Evolutionary conservation across 306 rosid genomes (phyloP).

Genomic region (Castanea mollissima): DNA sequence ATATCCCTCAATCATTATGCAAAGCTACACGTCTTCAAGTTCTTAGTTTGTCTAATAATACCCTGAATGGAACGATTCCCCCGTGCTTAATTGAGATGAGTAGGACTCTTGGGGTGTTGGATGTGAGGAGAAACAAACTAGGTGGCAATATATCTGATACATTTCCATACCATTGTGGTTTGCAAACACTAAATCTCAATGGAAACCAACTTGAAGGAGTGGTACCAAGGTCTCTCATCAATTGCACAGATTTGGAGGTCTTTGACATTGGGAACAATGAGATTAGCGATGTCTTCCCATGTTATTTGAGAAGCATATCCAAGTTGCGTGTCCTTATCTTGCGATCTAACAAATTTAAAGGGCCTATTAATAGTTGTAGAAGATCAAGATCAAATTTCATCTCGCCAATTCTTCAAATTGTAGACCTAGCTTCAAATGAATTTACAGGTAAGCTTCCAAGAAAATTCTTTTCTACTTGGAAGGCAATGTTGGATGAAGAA

Average conservation of each 20-base stretch:
- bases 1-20: conserved; percentile 34
- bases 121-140: conserved; percentile 19
- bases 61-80: conserved; percentile 27
- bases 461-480: conserved; percentile 33
- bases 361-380: neutral
- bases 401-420: no score
- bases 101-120: conserved; percentile 14
- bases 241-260: conserved; percentile 31
- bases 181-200: conserved; percentile 27
- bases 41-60: conserved; percentile 33
- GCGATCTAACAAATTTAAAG: conserved; percentile 34
- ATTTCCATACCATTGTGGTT: conserved; percentile 17
- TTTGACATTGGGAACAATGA: conserved; percentile 40
- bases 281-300: conserved; percentile 22
- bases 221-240: conserved; percentile 31
- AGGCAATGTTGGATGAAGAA: conserved; percentile 36
- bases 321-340: conserved; percentile 46
- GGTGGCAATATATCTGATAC: conserved; percentile 15
- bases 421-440: no score
- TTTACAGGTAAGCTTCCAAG: conserved; percentile 15
- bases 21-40: conserved; percentile 10
- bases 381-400: no score
- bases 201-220: conserved; percentile 24
- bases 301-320: conserved; percentile 17
- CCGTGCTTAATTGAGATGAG: conserved; percentile 15